Conservation (phyloP, 768 basidiomycete genomes). For the Chalciporus chontae region DNA sequence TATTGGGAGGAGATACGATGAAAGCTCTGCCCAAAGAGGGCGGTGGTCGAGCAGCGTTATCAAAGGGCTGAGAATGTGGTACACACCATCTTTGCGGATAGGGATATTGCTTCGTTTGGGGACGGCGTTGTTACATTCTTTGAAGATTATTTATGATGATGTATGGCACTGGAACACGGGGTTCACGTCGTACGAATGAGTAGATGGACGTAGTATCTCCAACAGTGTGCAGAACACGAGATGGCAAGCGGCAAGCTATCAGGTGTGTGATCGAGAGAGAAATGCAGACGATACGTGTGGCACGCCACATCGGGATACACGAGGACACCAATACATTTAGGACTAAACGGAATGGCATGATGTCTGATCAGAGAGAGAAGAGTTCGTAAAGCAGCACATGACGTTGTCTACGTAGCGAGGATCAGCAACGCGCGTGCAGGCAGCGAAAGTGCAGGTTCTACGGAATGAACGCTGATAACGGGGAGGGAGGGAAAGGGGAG, state of each 20-base stretch:
- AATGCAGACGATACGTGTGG: conserved; percentile 8
- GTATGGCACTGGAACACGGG: conserved; percentile 8
- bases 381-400: not conserved
- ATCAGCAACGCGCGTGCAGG: not conserved
- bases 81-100: conserved; percentile 39
- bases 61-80: conserved; percentile 33
- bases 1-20: conserved; percentile 13
- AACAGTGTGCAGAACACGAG: not conserved
- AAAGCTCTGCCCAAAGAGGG: conserved; percentile 31
- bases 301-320: conserved; percentile 8
- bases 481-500: not conserved
- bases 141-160: conserved; percentile 27
- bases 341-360: conserved; percentile 1
- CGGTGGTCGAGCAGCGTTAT: conserved; percentile 32
- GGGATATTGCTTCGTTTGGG: conserved; percentile 41
- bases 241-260: not conserved
- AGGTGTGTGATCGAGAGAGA: not conserved
- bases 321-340: conserved; percentile 5
- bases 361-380: conserved; percentile 5
- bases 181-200: not conserved
- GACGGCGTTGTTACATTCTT: conserved; percentile 38
- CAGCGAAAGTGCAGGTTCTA: conserved; percentile 23
- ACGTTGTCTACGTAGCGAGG: not conserved
- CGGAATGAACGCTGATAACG: conserved; percentile 32
- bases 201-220: not conserved